phyloP scores from a whole-genome alignment of 2,329 filamentous ascomycete genomes.

The Aspergillus sp. region DNA sequence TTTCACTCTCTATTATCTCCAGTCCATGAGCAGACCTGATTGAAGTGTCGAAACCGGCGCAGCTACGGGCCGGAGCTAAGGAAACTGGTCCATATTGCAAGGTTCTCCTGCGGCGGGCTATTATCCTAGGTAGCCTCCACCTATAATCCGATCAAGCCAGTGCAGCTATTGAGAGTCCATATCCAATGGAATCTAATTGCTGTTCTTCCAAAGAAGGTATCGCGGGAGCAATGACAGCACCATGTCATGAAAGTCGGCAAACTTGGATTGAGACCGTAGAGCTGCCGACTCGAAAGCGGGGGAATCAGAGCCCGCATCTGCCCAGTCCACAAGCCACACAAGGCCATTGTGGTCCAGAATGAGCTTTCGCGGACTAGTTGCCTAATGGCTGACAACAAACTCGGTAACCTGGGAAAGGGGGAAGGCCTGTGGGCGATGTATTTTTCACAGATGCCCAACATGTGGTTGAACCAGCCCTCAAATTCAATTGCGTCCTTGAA shows the following conservation, averaged over 20 bases:
- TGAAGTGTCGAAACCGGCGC: no score
- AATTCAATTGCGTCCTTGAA: conserved; percentile 17
- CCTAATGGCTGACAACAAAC: no score
- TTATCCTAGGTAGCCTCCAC: background rate
- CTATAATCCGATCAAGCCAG: conserved; percentile 12
- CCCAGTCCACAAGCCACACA: no score
- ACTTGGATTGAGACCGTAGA: conserved; percentile 12
- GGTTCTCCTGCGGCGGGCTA: background rate
- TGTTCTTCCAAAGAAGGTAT: conserved; percentile 16
- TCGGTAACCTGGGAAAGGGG: no score
- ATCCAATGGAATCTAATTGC: conserved; percentile 16
- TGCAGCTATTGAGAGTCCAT: conserved; percentile 7
- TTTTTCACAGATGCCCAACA: conserved; percentile 12
- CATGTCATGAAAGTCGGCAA: conserved; percentile 20
- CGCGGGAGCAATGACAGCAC: conserved; percentile 18
- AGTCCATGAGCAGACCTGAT: no score
- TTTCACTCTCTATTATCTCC: no score
- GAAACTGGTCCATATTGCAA: no score
- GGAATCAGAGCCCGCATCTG: no score
- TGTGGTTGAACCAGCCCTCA: conserved; percentile 28
- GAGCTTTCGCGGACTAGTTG: no score
- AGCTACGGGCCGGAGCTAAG: no score
- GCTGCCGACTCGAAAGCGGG: background rate
- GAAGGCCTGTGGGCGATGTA: no score
- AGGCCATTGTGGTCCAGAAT: no score